Evolutionary conservation across 805 yeast genomes (phyloP).

Genomic region (Zygosaccharomyces rouxii): DNA sequence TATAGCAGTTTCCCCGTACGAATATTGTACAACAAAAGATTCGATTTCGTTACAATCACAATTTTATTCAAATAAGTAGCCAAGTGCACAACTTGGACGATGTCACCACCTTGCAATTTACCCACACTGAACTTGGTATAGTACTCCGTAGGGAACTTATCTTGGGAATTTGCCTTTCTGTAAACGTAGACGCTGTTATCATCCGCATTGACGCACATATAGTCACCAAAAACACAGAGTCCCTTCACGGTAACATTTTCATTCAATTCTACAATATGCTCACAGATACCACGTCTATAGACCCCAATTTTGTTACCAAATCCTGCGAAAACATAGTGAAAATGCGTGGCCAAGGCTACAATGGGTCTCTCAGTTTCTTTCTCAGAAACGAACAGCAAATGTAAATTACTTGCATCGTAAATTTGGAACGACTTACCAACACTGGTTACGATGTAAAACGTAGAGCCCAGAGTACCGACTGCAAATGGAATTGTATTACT

Average conservation of each 20-base stretch:
- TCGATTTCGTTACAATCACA: slow-evolving; percentile 69
- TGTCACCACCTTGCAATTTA: slow-evolving; percentile 57
- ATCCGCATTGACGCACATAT: slow-evolving; percentile 53
- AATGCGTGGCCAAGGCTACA: slow-evolving; percentile 69
- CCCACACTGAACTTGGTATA: slow-evolving; percentile 61
- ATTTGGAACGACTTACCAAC: slow-evolving; percentile 90
- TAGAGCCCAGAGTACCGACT: slow-evolving; percentile 79
- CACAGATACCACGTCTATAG: slow-evolving; percentile 73
- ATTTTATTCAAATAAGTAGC: slow-evolving; percentile 91
- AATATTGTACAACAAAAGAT: slow-evolving; percentile 62
- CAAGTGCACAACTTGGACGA: slow-evolving; percentile 61
- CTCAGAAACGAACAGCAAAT: slow-evolving; percentile 79
- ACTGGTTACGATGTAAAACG: slow-evolving; percentile 82
- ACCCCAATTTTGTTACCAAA: slow-evolving; percentile 69
- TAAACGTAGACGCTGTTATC: slow-evolving; percentile 48
- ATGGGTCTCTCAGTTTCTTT: slow-evolving; percentile 69
- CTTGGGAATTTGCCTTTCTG: slow-evolving; percentile 39
- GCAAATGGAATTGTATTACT: slow-evolving; percentile 83
- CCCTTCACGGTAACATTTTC: slow-evolving; percentile 41
- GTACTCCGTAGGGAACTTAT: slow-evolving; percentile 52
- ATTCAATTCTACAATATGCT: slow-evolving; percentile 35
- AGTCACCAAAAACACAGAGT: slow-evolving; percentile 71
- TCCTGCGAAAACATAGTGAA: slow-evolving; percentile 78
- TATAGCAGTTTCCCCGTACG: slow-evolving; percentile 70
- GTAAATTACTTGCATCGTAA: slow-evolving; percentile 84